A percentile compares a stretch with the other conserved stretches of the same genome.
Conservation (phyloP, 805 yeast genomes). For the Brettanomyces naardenensis region DNA sequence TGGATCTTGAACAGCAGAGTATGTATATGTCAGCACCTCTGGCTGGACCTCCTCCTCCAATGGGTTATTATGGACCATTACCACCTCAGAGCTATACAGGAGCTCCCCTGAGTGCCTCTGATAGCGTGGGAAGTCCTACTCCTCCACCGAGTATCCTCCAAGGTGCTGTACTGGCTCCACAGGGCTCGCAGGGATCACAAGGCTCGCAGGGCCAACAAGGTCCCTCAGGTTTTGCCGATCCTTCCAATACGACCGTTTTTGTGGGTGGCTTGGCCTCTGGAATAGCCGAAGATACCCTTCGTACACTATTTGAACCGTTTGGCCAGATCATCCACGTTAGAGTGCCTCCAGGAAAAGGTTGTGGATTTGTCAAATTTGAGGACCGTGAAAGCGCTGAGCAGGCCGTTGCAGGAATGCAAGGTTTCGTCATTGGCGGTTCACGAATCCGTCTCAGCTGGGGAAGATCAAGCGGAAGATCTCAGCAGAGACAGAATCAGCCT, state of each 20-base stretch:
- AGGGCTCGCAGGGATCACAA: background rate
- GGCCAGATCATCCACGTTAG: conserved; percentile 65
- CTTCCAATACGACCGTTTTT: conserved; percentile 69
- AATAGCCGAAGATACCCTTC: conserved; percentile 53
- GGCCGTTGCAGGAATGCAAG: conserved; percentile 74
- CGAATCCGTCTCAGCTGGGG: conserved; percentile 76
- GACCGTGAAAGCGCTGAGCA: conserved; percentile 66
- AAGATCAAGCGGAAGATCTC: conserved; percentile 30
- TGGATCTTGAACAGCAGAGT: no score
- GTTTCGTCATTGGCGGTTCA: conserved; percentile 67
- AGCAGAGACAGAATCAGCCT: background rate
- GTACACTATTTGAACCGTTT: conserved; percentile 59
- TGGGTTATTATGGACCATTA: background rate
- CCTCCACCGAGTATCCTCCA: background rate
- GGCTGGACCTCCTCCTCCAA: background rate
- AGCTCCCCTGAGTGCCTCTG: background rate
- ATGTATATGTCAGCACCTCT: no score
- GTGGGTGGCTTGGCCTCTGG: conserved; percentile 63
- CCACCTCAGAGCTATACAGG: background rate
- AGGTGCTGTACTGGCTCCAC: conserved; percentile 7
- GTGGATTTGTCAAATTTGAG: conserved; percentile 71
- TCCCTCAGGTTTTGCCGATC: conserved; percentile 32
- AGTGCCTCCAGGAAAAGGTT: conserved; percentile 72
- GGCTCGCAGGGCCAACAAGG: background rate
- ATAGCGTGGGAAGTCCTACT: background rate